phyloP scores from a whole-genome alignment of 805 yeast species.

The Yarrowia hollandica region DNA sequence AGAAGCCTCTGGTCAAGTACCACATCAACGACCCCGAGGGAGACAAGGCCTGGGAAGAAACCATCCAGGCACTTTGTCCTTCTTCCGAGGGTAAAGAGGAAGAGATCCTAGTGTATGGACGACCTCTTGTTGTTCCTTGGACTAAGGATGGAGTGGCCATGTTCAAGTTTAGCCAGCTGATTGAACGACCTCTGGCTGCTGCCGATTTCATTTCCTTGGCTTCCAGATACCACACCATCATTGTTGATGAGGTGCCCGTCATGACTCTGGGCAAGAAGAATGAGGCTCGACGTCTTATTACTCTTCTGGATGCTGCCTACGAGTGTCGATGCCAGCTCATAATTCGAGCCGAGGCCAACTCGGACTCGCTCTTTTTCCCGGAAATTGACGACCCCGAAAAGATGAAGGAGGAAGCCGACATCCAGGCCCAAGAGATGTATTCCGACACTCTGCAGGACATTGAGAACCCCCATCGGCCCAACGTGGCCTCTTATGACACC shows the following conservation, averaged over 20 bases:
- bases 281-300: constrained; percentile 68
- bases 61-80: constrained; percentile 13
- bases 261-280: constrained; percentile 58
- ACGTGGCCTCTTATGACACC: constrained; percentile 53
- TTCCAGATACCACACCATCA: constrained; percentile 55
- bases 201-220: constrained; percentile 72
- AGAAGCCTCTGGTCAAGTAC: constrained; percentile 2
- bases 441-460: constrained; percentile 62
- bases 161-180: constrained; percentile 55
- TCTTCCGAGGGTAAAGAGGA: constrained; percentile 31
- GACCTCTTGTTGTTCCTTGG: constrained; percentile 51
- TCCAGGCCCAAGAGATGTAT: constrained; percentile 64
- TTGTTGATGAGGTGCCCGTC: constrained; percentile 62
- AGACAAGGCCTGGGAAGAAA: constrained; percentile 21
- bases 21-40: neutral
- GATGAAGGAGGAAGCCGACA: constrained; percentile 40
- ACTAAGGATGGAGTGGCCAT: constrained; percentile 48
- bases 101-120: constrained; percentile 55
- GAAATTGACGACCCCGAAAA: constrained; percentile 40
- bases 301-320: constrained; percentile 66
- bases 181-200: constrained; percentile 59
- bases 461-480: constrained; percentile 67
- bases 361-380: constrained; percentile 64
- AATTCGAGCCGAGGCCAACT: constrained; percentile 51
- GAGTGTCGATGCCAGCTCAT: constrained; percentile 65